Base-by-base conservation (phyloP, 2,329 filamentous ascomycete genomes). In the Thelonectria blattea region DNA sequence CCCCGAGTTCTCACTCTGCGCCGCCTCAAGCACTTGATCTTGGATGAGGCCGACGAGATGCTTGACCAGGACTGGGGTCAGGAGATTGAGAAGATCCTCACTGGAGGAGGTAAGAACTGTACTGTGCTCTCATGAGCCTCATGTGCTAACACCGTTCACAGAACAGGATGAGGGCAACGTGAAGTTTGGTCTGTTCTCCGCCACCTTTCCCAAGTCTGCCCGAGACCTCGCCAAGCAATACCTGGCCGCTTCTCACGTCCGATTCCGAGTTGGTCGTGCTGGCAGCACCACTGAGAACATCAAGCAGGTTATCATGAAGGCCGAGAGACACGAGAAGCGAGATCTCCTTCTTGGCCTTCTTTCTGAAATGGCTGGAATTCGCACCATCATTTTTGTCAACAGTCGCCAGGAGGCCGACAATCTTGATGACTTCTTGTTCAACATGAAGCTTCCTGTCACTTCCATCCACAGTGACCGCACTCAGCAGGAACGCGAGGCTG, bases 41-140 rank as follows among this genome's bases (percentile, higher is more conserved):
- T 99, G 63, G 95, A 98, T 61, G 95, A 99, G 73, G 95, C 95
- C 0, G 95, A 99, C 72, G 94, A 99, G 79, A 89, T 99, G 83
- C 84, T 99, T 0, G 82, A 89, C 0, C 73, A 81, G 1, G 91
- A 93, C 69, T 98, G 95, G 92, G 84, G 89, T 41, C 83, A 87
- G 0, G 88, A 93, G 4, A 83, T 98, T 61, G 82, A 83, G 45
- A 87, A 86, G 70, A 90, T 98, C 60, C 88, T 98, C 75, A 82
- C 83, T 51, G 93, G 92, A 62, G 91, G 91, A 71, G 92, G 93
- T 93, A 84, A 79, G 27, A 30, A 86, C 79, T 50, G 9, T 17
- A 11, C 11, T 15, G n/a, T 10, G 20, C 10, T 12, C 32, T 52
- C 42, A 54, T 53, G 68, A 11, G 63, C 17, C 22, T 32, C 42